Conservation (phyloP, 1,139 yeast species). For the Debaryomycetaceae sp. region DNA sequence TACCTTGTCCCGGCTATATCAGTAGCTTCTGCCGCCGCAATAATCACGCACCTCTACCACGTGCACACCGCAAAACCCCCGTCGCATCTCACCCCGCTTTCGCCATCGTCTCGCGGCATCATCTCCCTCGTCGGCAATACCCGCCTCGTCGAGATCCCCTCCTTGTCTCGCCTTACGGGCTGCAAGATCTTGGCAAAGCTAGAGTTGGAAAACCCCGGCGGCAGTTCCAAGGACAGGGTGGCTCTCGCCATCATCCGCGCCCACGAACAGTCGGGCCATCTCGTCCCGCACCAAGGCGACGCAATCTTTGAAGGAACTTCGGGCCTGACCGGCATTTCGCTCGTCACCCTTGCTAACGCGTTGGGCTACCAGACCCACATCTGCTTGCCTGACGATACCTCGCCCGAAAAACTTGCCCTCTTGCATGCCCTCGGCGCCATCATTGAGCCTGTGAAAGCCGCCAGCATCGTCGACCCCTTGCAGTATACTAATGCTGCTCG, state of each 20-base stretch:
- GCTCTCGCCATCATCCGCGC: slow-evolving; percentile 73
- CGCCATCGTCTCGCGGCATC: slow-evolving; percentile 28
- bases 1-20: not conserved
- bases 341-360: slow-evolving; percentile 81
- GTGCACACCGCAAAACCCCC: not conserved
- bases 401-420: slow-evolving; percentile 66
- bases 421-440: slow-evolving; percentile 70
- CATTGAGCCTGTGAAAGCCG: slow-evolving; percentile 86
- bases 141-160: slow-evolving; percentile 67
- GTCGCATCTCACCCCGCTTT: slow-evolving; percentile 5
- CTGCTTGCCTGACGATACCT: slow-evolving; percentile 92
- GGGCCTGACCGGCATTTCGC: slow-evolving; percentile 91
- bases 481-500: slow-evolving; percentile 90
- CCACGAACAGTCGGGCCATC: slow-evolving; percentile 49
- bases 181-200: slow-evolving; percentile 80
- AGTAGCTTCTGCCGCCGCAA: not conserved
- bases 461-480: slow-evolving; percentile 85
- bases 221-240: slow-evolving; percentile 91
- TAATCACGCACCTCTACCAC: not conserved
- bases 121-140: slow-evolving; percentile 76
- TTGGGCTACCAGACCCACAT: slow-evolving; percentile 85
- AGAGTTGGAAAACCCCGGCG: slow-evolving; percentile 86
- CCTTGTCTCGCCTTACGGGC: slow-evolving; percentile 67
- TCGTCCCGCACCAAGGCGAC: slow-evolving; percentile 48
- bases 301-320: slow-evolving; percentile 88